These are phyloP conservation scores for Nematocida ironsii DNA, from an alignment of 371 early-diverging fungal species.

Conservation along the genomic window DNA sequence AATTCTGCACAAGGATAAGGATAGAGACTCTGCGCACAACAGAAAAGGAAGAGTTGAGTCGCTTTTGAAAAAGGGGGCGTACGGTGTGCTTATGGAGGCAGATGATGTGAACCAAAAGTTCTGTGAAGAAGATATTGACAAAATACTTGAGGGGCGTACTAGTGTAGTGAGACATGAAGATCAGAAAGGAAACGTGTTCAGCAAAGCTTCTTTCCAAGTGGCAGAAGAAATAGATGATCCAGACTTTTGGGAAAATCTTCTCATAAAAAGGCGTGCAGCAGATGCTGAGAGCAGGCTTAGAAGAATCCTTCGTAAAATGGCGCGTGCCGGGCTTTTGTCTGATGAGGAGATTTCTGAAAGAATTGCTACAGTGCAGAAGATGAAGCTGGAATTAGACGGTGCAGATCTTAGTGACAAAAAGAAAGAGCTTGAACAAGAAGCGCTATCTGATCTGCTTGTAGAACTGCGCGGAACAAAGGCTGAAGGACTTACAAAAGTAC, in stretches of 20 bases:
- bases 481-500: conserved; percentile 13
- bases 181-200: conserved; percentile 74
- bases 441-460: background rate
- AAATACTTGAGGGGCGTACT: conserved; percentile 82
- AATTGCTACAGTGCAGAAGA: background rate
- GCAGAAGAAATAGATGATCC: conserved; percentile 83
- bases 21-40: conserved; percentile 57
- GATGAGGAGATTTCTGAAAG: conserved; percentile 53
- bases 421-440: background rate
- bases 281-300: conserved; percentile 67
- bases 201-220: conserved; percentile 83
- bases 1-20: conserved; percentile 77
- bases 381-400: background rate
- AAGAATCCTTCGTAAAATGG: conserved; percentile 66
- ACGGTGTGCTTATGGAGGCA: conserved; percentile 77
- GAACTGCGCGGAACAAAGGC: conserved; percentile 42
- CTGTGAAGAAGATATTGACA: conserved; percentile 90
- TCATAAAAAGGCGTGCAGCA: conserved; percentile 69
- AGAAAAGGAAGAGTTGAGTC: conserved; percentile 72
- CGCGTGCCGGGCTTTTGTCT: conserved; percentile 62
- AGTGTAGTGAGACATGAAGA: conserved; percentile 77
- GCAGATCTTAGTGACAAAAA: background rate
- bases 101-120: conserved; percentile 75
- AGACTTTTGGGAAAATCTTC: conserved; percentile 91
- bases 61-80: conserved; percentile 74